phyloP scores from a whole-genome alignment of 495 filamentous ascomycete genomes.

The Arthonia radiata region DNA sequence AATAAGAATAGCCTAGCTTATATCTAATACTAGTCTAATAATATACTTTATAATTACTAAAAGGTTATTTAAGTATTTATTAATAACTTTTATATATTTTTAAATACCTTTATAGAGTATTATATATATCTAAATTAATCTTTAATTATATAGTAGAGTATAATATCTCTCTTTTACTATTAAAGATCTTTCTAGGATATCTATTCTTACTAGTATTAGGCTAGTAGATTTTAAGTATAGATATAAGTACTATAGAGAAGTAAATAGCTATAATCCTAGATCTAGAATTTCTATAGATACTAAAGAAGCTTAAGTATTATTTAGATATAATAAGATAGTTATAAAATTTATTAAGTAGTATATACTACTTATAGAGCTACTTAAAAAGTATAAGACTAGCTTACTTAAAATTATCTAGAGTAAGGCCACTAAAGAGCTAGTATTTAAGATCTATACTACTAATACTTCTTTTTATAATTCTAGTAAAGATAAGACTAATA shows the following conservation, averaged over 20 bases:
- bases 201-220: conserved; percentile 3
- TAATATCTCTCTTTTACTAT: conserved; percentile 1
- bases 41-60: not conserved
- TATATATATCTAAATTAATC: conserved; percentile 1
- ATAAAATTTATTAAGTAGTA: conserved; percentile 2
- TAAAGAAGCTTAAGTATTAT: conserved; percentile 2
- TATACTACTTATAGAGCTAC: conserved; percentile 1
- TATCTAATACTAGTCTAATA: conserved; percentile 1
- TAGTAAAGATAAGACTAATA: no score
- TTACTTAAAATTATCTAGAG: conserved; percentile 1
- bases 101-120: conserved; percentile 1
- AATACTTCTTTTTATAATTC: no score
- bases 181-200: conserved; percentile 4
- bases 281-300: not conserved
- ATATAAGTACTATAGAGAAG: not conserved
- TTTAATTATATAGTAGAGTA: not conserved
- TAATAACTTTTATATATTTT: conserved; percentile 1
- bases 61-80: conserved; percentile 2
- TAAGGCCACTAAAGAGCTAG: not conserved
- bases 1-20: conserved; percentile 1
- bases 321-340: conserved; percentile 2
- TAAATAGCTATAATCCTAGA: conserved; percentile 1
- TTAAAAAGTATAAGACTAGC: conserved; percentile 2
- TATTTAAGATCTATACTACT: conserved; percentile 1
- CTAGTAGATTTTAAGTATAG: conserved; percentile 4